Evolutionary conservation across 169 alveolate species (phyloP), one percentile per base, ranked within the genome.

Genomic region (Sarcocystis neurona): DNA sequence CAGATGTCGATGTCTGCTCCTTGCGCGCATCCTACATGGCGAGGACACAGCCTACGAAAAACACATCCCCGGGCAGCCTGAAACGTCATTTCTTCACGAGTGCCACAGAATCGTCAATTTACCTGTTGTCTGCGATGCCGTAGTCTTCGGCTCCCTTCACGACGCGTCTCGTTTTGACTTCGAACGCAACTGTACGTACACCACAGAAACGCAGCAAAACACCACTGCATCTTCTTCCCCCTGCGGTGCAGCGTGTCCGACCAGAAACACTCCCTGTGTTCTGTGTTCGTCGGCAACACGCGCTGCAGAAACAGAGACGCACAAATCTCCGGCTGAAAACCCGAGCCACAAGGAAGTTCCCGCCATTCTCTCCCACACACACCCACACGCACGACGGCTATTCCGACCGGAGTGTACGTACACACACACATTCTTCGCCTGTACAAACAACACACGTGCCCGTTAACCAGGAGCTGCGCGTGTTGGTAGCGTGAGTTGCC

Each of bases 91-190:
- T 66, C 78, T 12, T 8, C 10, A 30, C 39, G 18, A 66, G 39
- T 10, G 78, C 78, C 39, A 18, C 43, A 12, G 41, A 44, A 32
- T 30, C 15, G 20, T 2, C 27, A 34, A 68, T 94, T 0, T 68
- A 93, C 96, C 93, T 92, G 91, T 96, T 96, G 94, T 95, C 96
- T 75, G 98, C 96, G 77, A 96, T 95, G 72, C 98, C 98, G 92
- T 91, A 96, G 91, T 96, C 98, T 86, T 96, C 98, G 78, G 93
- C 95, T n/a, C 97, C 96, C 94, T 96, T 96, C 78, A 94, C 94
- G 75, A 95, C 95, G 91, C 96, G 95, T 75, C 93, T 90, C 43
- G 97, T 91, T 85, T 95, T 95, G 63, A 96, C 98, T 90, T 96
- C 98, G 87, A 96, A 96, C 74, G 98, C 98, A 68, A 96, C 96